These are phyloP conservation scores for Crepidotus variabilis DNA, from an alignment of 768 basidiomycete species.

Conservation along the genomic window DNA sequence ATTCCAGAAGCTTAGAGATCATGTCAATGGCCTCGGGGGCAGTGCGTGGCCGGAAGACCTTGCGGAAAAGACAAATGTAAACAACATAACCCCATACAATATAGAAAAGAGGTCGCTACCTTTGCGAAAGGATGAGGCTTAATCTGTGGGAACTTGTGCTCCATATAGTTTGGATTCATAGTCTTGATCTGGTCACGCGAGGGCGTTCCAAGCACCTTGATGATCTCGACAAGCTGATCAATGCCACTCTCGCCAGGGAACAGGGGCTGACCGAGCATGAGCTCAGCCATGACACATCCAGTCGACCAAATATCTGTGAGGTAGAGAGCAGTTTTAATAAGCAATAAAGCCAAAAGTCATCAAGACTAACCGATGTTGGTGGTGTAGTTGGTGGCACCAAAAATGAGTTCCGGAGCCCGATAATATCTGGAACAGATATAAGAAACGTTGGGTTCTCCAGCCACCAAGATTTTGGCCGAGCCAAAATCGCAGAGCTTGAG, in stretches of 20 bases:
- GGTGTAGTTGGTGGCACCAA: slow-evolving; percentile 99
- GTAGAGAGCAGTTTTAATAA: slow-evolving; percentile 8
- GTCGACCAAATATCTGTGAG: slow-evolving; percentile 95
- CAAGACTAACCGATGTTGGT: slow-evolving; percentile 90
- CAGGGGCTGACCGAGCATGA: slow-evolving; percentile 97
- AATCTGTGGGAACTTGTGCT: slow-evolving; percentile 99
- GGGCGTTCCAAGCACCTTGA: slow-evolving; percentile 98
- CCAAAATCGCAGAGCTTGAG: slow-evolving; percentile 99
- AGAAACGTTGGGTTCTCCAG: slow-evolving; percentile 98
- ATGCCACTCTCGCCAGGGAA: slow-evolving; percentile 99
- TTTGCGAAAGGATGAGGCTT: slow-evolving; percentile 99
- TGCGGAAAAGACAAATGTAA: slow-evolving; percentile 4
- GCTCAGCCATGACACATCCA: slow-evolving; percentile 99
- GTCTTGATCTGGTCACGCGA: slow-evolving; percentile 99
- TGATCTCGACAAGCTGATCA: slow-evolving; percentile 98
- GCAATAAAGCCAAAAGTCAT: not conserved
- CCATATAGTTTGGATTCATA: slow-evolving; percentile 99
- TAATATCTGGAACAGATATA: slow-evolving; percentile 99
- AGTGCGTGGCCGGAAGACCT: slow-evolving; percentile 98
- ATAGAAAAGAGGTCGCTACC: slow-evolving; percentile 37
- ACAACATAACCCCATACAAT: slow-evolving; percentile 3
- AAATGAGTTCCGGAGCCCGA: slow-evolving; percentile 98
- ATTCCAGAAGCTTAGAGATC: slow-evolving; percentile 92
- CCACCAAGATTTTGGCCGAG: slow-evolving; percentile 96
- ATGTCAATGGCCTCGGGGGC: slow-evolving; percentile 94